A percentile compares a stretch with the other conserved stretches of the same genome.
phyloP scores from a whole-genome alignment of 1,284 basidiomycete genomes.

The Hymenochaete sp. region DNA sequence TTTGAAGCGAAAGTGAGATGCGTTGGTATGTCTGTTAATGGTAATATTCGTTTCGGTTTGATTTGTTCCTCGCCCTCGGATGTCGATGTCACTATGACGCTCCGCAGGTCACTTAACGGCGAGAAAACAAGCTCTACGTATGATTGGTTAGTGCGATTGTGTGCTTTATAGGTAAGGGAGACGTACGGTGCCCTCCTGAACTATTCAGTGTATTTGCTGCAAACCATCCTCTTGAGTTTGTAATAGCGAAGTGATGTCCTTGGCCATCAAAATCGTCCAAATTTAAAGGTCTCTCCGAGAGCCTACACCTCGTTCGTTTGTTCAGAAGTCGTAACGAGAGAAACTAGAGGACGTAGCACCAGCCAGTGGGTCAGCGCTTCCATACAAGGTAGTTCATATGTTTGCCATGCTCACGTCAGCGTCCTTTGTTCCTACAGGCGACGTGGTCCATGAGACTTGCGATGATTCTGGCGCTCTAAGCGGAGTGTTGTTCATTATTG shows the following conservation, averaged over 20 bases:
- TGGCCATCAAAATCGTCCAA: conserved; percentile 34
- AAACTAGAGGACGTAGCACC: no score
- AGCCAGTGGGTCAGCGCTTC: no score
- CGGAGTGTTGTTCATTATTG: conserved; percentile 35
- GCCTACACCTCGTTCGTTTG: conserved; percentile 50
- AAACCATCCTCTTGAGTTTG: conserved; percentile 58
- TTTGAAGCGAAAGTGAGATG: conserved; percentile 47
- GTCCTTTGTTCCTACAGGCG: conserved; percentile 33
- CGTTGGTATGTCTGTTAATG: conserved; percentile 34
- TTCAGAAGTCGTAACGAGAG: conserved; percentile 40
- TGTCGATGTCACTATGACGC: conserved; percentile 34
- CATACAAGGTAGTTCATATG: no score
- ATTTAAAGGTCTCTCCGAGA: conserved; percentile 44
- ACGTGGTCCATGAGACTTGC: conserved; percentile 28
- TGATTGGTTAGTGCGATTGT: conserved; percentile 9
- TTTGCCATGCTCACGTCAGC: conserved; percentile 39
- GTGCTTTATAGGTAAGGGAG: background rate
- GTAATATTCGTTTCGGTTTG: conserved; percentile 39
- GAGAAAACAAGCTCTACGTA: conserved; percentile 47
- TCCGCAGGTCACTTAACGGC: conserved; percentile 46
- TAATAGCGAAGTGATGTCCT: conserved; percentile 42
- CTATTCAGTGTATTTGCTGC: conserved; percentile 41
- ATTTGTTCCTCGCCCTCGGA: conserved; percentile 34
- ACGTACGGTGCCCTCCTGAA: conserved; percentile 32
- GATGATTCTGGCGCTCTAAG: conserved; percentile 28